Percentiles rank a stretch among this genome's conserved stretches.
These are phyloP conservation scores for Wolfiporia cocos DNA, from an alignment of 1,284 basidiomycete species.

Conservation along the genomic window DNA sequence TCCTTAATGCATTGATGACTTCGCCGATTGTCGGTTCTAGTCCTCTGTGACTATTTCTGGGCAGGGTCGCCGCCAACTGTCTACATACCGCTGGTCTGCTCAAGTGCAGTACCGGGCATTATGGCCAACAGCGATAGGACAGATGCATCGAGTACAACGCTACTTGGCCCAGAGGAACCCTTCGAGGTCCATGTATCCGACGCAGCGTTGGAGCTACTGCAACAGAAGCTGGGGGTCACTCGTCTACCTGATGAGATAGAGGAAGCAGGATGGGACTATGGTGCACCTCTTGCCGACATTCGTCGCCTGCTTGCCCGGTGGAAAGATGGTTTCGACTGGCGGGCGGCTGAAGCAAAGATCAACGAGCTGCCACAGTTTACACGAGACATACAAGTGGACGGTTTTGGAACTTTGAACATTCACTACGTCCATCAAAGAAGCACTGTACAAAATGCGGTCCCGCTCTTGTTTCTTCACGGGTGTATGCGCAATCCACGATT, in stretches of 20 bases:
- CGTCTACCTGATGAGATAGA: conserved; percentile 39
- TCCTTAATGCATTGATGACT: too few relatives aligned
- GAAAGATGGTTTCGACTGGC: conserved; percentile 39
- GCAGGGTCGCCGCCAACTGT: too few relatives aligned
- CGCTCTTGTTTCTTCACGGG: conserved; percentile 41
- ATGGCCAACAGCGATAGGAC: too few relatives aligned
- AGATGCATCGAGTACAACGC: too few relatives aligned
- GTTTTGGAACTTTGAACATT: conserved; percentile 31
- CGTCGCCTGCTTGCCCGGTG: conserved; percentile 32
- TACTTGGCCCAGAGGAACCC: too few relatives aligned
- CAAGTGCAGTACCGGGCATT: too few relatives aligned
- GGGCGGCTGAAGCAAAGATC: conserved; percentile 30
- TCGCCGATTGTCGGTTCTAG: too few relatives aligned
- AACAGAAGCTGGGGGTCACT: conserved; percentile 14
- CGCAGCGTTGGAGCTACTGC: conserved; percentile 12
- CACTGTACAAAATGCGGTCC: conserved; percentile 30
- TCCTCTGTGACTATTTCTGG: too few relatives aligned
- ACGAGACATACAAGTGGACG: conserved; percentile 31
- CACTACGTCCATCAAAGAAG: conserved; percentile 41
- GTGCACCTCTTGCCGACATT: conserved; percentile 33
- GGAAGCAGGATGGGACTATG: conserved; percentile 31
- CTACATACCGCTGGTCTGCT: too few relatives aligned
- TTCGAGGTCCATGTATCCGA: conserved; percentile 15
- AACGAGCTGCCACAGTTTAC: conserved; percentile 42
- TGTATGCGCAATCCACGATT: conserved; percentile 25